phyloP scores from a whole-genome alignment of 2,329 filamentous ascomycete species.

The Pyricularia pennisetigena region DNA sequence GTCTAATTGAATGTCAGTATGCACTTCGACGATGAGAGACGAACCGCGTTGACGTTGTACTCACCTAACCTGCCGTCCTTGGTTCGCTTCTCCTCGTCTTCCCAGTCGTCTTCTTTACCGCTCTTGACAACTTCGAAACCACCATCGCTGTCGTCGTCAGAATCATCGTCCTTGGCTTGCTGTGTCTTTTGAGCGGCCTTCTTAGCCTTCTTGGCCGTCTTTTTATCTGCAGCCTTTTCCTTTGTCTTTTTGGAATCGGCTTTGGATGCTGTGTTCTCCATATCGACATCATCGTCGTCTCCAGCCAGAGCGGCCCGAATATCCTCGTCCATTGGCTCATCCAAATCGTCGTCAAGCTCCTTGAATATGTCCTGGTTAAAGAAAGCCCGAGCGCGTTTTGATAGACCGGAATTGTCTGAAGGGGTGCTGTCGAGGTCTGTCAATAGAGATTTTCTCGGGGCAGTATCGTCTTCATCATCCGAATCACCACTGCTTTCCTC shows the following conservation, averaged over 20 bases:
- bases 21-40: slow-evolving; percentile 4
- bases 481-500: slow-evolving; percentile 54
- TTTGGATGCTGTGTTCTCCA: slow-evolving; percentile 25
- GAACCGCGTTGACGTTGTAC: slow-evolving; percentile 10
- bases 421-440: slow-evolving; percentile 50
- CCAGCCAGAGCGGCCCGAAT: slow-evolving; percentile 8
- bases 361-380: slow-evolving; percentile 95
- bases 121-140: slow-evolving; percentile 53
- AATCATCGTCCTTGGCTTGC: slow-evolving; percentile 9
- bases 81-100: slow-evolving; percentile 51
- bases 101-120: slow-evolving; percentile 43
- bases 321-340: slow-evolving; percentile 30
- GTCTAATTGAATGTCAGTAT: slow-evolving; percentile 38
- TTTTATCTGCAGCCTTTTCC: slow-evolving; percentile 10
- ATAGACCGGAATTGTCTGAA: slow-evolving; percentile 51
- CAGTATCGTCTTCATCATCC: slow-evolving; percentile 37
- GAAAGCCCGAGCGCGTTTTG: slow-evolving; percentile 76
- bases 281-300: slow-evolving; percentile 21
- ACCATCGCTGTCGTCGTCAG: slow-evolving; percentile 21
- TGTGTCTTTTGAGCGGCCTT: slow-evolving; percentile 14
- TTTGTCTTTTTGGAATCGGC: slow-evolving; percentile 24
- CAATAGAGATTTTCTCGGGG: slow-evolving; percentile 39
- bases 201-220: slow-evolving; percentile 15
- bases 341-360: slow-evolving; percentile 59
- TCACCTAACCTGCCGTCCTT: slow-evolving; percentile 54